Conservation (phyloP, 345 rosid genomes). For the Citrus trifoliata region DNA sequence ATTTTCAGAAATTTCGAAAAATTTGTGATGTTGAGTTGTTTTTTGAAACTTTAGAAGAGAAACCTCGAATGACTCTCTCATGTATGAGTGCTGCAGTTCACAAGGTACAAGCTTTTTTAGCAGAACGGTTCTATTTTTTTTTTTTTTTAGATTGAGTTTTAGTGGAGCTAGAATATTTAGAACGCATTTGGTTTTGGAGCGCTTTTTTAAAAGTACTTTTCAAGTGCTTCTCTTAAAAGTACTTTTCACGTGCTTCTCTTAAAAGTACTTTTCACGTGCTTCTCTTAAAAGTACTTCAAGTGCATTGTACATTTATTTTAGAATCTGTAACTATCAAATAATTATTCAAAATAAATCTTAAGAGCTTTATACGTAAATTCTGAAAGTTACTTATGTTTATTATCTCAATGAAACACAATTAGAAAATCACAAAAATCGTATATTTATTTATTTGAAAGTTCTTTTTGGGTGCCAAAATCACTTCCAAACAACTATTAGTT, state of each 20-base stretch:
- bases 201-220: neutral
- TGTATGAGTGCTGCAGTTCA: conserved; percentile 85
- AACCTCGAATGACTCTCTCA: conserved; percentile 70
- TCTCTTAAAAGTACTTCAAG: neutral
- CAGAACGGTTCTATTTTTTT: neutral
- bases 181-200: neutral
- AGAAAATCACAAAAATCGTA: neutral
- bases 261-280: neutral
- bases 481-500: neutral
- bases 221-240: neutral
- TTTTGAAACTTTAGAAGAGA: conserved; percentile 55
- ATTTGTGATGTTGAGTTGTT: conserved; percentile 49
- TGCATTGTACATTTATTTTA: neutral
- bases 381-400: neutral
- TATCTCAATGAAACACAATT: neutral
- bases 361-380: neutral
- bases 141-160: neutral
- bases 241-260: neutral
- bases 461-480: neutral
- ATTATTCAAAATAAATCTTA: too few relatives aligned
- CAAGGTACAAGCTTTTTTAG: conserved; percentile 41
- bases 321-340: too few relatives aligned
- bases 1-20: conserved; percentile 67
- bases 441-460: neutral
- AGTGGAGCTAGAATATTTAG: conserved; percentile 5